Evolutionary conservation across 148 eudicot genomes (phyloP), one percentile per base, ranked within the genome.

Genomic region (Gaultheria prostrata): DNA sequence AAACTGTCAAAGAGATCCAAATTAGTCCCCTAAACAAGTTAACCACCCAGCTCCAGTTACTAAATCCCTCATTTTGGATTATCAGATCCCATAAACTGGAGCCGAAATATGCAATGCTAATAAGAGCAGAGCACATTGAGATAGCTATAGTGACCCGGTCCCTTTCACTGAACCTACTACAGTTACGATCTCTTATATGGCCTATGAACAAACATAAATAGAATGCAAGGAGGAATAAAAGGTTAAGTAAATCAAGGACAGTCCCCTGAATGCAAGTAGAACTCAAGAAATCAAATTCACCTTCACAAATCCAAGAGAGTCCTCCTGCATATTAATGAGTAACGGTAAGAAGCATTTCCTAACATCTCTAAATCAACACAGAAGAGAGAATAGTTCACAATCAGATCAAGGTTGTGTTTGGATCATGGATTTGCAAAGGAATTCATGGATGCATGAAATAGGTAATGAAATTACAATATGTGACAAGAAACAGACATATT

Each of bases 1-100:
- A 88, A 45, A 87, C 75, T 24, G 89, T 82, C 43, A 93, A 82
- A 54, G 87, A 49, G 30, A 88, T 83, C 97, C 97, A 93, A 74
- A 92, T 43, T 4, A 91, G 43, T 50, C 89, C 90, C 77, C 92
- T 83, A 53, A 76, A 48, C 20, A 87, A 84, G 80, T 28, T 79
- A 78, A 80, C 26, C 2, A 83, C 63, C 90, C 88, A 89, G 72
- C 15, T 86, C 32, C 80, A 61, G 43, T 84, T 70, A 79, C 75
- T 70, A 51, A 77, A 50, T 61, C 17, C 81, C 53, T 49, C 30
- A 45, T 39, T 70, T 83, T 51, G 75, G 57, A 32, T 45, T 28
- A 80, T 45, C 0, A 88, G 80, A 65, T 28, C 46, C 65, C 76
- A 80, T 6, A 90, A 67, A 77, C 86, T 84, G 82, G 82, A 82